Evolutionary conservation across 805 yeast species (phyloP).

Genomic region (Zygosaccharomyces pseudorouxii): DNA sequence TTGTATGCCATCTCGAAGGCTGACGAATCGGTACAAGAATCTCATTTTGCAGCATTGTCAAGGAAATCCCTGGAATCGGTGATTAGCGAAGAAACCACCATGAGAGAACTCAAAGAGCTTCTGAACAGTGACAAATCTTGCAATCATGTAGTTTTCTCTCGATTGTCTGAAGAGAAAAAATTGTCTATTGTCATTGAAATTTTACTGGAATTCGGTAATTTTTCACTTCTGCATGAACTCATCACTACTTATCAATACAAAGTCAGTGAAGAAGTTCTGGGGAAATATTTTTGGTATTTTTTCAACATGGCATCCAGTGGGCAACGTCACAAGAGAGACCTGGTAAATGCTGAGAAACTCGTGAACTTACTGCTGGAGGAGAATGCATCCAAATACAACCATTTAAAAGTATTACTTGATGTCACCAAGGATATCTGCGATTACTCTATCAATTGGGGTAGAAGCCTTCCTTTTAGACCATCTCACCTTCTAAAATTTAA

Average conservation of each 20-base stretch:
- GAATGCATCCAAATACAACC: constrained; percentile 12
- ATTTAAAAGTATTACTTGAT: constrained; percentile 23
- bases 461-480: constrained; percentile 40
- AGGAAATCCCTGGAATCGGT: constrained; percentile 3
- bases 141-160: constrained; percentile 16
- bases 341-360: constrained; percentile 36
- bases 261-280: constrained; percentile 19
- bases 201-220: constrained; percentile 29
- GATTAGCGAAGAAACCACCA: background rate
- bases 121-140: constrained; percentile 5
- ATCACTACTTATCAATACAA: constrained; percentile 9
- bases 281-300: constrained; percentile 39
- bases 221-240: constrained; percentile 24
- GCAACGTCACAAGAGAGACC: constrained; percentile 36
- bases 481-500: constrained; percentile 33
- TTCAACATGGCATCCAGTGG: constrained; percentile 44
- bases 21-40: constrained; percentile 22
- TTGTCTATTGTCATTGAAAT: constrained; percentile 25
- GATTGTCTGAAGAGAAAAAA: constrained; percentile 13
- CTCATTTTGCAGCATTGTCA: constrained; percentile 22
- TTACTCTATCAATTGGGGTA: constrained; percentile 32
- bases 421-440: constrained; percentile 31
- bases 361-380: constrained; percentile 19
- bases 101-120: constrained; percentile 4
- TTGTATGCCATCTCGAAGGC: constrained; percentile 21